A percentile compares a stretch with the other conserved stretches of the same genome.
Conservation (phyloP, 2,329 filamentous ascomycete genomes). For the Thelonectria rubi region DNA sequence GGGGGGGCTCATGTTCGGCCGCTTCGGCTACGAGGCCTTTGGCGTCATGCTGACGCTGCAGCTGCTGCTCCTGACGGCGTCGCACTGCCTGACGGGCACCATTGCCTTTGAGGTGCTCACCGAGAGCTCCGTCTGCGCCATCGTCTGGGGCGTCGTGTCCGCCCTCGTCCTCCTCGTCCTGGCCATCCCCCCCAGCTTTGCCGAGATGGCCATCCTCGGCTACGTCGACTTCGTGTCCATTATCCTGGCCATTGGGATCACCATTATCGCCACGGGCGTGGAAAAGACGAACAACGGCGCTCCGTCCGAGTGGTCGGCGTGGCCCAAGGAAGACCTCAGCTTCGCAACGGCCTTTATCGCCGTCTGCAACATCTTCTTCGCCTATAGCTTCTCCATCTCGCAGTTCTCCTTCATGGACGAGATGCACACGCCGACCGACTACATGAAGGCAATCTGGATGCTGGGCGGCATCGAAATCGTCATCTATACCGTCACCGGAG, state of each 20-base stretch:
- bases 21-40: conserved; percentile 64
- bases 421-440: conserved; percentile 54
- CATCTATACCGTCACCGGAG: conserved; percentile 70
- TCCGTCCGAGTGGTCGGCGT: conserved; percentile 45
- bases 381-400: conserved; percentile 62
- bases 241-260: conserved; percentile 65
- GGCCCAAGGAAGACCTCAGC: conserved; percentile 50
- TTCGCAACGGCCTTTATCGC: conserved; percentile 63
- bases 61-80: conserved; percentile 71
- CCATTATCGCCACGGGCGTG: conserved; percentile 69
- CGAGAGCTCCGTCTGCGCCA: conserved; percentile 54
- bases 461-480: conserved; percentile 65
- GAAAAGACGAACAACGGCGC: conserved; percentile 19
- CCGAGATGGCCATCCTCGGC: conserved; percentile 50
- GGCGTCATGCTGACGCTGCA: conserved; percentile 66
- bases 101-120: conserved; percentile 71
- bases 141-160: conserved; percentile 50
- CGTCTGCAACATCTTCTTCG: conserved; percentile 71
- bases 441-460: conserved; percentile 59
- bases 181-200: conserved; percentile 52
- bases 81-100: conserved; percentile 71
- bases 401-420: conserved; percentile 57
- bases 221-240: conserved; percentile 33
- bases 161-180: conserved; percentile 49
- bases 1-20: conserved; percentile 65